Evolutionary conservation across 2,329 filamentous ascomycete species (phyloP).

Genomic region (Helicocarpus griseus): DNA sequence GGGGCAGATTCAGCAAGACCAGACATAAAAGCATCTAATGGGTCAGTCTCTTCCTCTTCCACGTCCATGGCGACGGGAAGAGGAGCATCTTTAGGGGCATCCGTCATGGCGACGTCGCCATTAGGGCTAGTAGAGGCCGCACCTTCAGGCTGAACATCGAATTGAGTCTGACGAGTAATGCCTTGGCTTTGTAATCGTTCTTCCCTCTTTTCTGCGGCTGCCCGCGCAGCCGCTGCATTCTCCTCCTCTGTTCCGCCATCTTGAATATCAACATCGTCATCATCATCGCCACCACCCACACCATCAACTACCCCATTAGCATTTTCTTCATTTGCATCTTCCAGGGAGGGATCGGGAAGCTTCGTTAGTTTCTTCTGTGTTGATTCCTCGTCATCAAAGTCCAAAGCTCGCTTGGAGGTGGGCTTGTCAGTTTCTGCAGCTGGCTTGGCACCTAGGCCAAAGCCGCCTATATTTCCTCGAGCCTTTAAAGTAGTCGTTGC

Average conservation of each 20-base stretch:
- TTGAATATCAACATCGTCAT: slow-evolving; percentile 63
- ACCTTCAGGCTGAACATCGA: slow-evolving; percentile 23
- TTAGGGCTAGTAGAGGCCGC: slow-evolving; percentile 22
- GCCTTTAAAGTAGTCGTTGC: slow-evolving; percentile 51
- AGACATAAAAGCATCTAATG: slow-evolving; percentile 95
- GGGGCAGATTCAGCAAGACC: slow-evolving; percentile 46
- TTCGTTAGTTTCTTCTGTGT: slow-evolving; percentile 83
- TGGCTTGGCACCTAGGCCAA: slow-evolving; percentile 66
- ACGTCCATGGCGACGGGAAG: slow-evolving; percentile 22
- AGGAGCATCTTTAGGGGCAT: slow-evolving; percentile 29
- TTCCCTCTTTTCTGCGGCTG: slow-evolving; percentile 75
- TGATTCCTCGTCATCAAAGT: slow-evolving; percentile 81
- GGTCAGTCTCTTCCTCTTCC: slow-evolving; percentile 64
- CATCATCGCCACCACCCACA: slow-evolving; percentile 50
- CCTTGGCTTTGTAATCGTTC: slow-evolving; percentile 47
- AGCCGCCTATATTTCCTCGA: slow-evolving; percentile 67
- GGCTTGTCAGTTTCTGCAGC: slow-evolving; percentile 56
- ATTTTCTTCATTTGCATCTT: slow-evolving; percentile 48
- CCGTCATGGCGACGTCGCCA: slow-evolving; percentile 38
- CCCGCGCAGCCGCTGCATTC: slow-evolving; percentile 71
- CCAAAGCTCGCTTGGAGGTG: slow-evolving; percentile 62
- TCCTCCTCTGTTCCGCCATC: slow-evolving; percentile 81
- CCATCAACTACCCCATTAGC: slow-evolving; percentile 43
- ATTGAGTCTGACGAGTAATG: slow-evolving; percentile 19
- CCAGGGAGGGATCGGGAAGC: slow-evolving; percentile 66